These are phyloP conservation scores for Suhomyces sp. DNA, from an alignment of 805 yeast genomes.

Conservation along the genomic window DNA sequence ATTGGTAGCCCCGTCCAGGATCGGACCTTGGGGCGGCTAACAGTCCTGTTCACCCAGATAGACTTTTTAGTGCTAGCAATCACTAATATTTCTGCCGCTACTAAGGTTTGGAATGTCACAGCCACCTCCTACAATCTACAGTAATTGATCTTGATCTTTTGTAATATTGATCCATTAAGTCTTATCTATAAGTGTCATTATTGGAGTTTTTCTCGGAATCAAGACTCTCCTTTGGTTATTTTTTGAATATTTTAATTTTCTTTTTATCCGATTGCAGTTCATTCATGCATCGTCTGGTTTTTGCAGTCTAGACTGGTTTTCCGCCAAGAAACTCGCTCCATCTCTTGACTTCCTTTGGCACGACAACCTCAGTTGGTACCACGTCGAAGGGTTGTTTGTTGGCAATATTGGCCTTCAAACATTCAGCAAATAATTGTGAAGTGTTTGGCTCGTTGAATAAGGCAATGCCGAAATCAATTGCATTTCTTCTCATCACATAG, in stretches of 20 bases:
- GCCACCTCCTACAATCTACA: neutral
- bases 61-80: neutral
- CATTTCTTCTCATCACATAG: slow-evolving; percentile 98
- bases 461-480: slow-evolving; percentile 96
- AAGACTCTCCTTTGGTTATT: neutral
- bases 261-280: neutral
- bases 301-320: slow-evolving; percentile 60
- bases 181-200: slow-evolving; percentile 2
- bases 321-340: slow-evolving; percentile 98
- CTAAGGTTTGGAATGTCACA: neutral
- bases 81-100: too few relatives aligned
- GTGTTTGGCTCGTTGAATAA: slow-evolving; percentile 96
- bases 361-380: slow-evolving; percentile 41
- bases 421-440: slow-evolving; percentile 78
- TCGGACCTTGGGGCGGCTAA: neutral
- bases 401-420: slow-evolving; percentile 67
- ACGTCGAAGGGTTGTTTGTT: slow-evolving; percentile 49
- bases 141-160: neutral
- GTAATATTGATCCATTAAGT: slow-evolving; percentile 1
- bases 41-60: neutral
- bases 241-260: neutral
- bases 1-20: neutral
- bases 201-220: neutral
- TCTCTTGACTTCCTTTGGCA: slow-evolving; percentile 85
- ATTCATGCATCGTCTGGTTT: neutral